phyloP scores from a whole-genome alignment of 164 flowering plant species.

The Stephania japonica region DNA sequence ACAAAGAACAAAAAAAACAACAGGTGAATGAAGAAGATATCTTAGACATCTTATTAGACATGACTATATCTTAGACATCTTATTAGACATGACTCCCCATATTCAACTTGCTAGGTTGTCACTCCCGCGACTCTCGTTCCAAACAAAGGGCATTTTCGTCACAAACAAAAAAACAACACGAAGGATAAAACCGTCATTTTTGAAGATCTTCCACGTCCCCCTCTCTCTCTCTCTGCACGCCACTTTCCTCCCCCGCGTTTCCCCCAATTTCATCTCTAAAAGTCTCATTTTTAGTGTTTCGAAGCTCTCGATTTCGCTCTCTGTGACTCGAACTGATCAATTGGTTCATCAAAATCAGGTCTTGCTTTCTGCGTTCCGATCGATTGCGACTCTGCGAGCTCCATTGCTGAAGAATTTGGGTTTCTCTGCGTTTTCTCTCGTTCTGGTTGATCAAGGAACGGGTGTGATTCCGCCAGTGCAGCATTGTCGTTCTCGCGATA shows the following conservation, averaged over 20 bases:
- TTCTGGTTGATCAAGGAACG: neutral
- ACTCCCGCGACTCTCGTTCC: neutral
- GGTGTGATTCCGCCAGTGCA: neutral
- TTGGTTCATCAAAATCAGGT: neutral
- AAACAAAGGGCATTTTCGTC: neutral
- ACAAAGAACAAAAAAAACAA: no score
- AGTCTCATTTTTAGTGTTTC: slow-evolving; percentile 1
- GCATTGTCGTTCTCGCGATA: neutral
- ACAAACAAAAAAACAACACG: neutral
- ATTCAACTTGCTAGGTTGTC: neutral
- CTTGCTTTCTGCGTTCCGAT: neutral
- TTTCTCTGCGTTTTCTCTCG: neutral
- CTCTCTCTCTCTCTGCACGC: neutral
- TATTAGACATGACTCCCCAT: neutral
- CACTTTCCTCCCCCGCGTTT: slow-evolving; percentile 6
- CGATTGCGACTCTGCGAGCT: neutral
- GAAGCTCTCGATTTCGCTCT: neutral
- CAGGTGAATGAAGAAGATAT: neutral
- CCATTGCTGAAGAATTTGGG: neutral
- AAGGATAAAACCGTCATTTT: neutral
- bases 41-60: no score
- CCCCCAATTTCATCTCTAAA: neutral
- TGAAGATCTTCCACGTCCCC: neutral
- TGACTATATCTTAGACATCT: no score
- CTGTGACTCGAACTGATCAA: neutral